Evolutionary conservation across 2,329 filamentous ascomycete species (phyloP), one percentile per base, ranked within the genome.

Genomic region (Aspergillus sergii): DNA sequence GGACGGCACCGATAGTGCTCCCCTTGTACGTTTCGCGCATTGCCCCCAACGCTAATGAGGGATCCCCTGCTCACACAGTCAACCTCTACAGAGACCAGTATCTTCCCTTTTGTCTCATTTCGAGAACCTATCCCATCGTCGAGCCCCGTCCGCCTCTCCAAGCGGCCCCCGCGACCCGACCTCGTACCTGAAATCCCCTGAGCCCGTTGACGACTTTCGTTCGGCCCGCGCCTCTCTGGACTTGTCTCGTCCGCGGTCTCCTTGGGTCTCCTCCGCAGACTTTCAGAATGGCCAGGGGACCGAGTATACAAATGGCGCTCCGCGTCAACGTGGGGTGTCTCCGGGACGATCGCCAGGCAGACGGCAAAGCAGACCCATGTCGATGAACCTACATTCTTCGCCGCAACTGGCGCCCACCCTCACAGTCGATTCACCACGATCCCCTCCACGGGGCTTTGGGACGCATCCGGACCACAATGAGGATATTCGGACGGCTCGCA

Each of bases 381-480:
- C 80, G 19, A 78, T 82, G 79, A 75, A 72, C 61, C 64, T 81
- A 36, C 75, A 76, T 39, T 76, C 79, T 5, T 76, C 79, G 16
- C 75, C 80, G 30, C 78, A 80, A 61, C 69, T 80, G 14, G 73
- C 78, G 12, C 80, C 80, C 12, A 77, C 75, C 1, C 71, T 82
- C 57, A 78, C 77, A 6, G 74, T 82, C 9, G 78, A 82, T 57
- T 81, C 80, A 3, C 80, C 80, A 9, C 73, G 73, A 45, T 81
- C 80, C 50, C 79, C 80, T 26, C 79, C 80, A 10, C 74, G 75
- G 9, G 69, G 67, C 7, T 58, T 69, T 39, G 72, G 72, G 51
- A 63, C 70, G 16, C 64, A 69, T 87, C 80, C 88, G 84, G 73
- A 81, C 85, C 57, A 84, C 90, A 16, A 88, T 88, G 73, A 91